A percentile compares a stretch with the other conserved stretches of the same genome.
phyloP scores from a whole-genome alignment of 2,329 filamentous ascomycete genomes.

The Diaporthe ampelina region DNA sequence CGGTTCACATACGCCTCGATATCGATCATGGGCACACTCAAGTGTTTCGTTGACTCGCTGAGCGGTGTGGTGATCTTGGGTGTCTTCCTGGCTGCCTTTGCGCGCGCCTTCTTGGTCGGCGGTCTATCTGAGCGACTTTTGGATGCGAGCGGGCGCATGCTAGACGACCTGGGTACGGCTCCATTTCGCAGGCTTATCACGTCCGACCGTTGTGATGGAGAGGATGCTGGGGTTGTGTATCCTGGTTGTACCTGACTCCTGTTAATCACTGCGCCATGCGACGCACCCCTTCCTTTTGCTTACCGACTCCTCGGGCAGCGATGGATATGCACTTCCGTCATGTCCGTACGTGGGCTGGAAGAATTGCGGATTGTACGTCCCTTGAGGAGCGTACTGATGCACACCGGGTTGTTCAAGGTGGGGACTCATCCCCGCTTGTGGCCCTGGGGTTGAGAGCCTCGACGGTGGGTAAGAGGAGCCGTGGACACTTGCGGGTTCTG shows the following conservation, averaged over 20 bases:
- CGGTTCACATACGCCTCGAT: constrained; percentile 86
- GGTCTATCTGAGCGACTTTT: constrained; percentile 50
- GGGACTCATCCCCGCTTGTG: constrained; percentile 46
- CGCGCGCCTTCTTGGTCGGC: constrained; percentile 57
- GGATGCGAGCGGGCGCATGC: constrained; percentile 46
- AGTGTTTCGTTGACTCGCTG: constrained; percentile 77
- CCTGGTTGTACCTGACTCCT: constrained; percentile 48
- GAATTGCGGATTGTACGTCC: constrained; percentile 23
- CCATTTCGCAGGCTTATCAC: constrained; percentile 56
- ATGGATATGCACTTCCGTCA: constrained; percentile 43
- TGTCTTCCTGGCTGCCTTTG: constrained; percentile 56
- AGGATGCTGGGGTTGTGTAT: constrained; percentile 66
- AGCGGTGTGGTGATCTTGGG: constrained; percentile 76
- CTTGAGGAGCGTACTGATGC: constrained; percentile 46
- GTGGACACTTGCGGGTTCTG: constrained; percentile 47
- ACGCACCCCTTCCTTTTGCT: not conserved
- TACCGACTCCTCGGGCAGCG: constrained; percentile 28
- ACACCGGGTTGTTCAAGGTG: constrained; percentile 47
- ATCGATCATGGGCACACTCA: constrained; percentile 73
- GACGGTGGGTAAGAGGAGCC: constrained; percentile 54
- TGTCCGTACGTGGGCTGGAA: constrained; percentile 42
- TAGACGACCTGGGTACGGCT: constrained; percentile 40
- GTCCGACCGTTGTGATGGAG: constrained; percentile 57
- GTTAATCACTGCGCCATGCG: constrained; percentile 25
- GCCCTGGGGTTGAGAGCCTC: constrained; percentile 56